Evolutionary conservation across 441 rosid genomes (phyloP).

Genomic region (Croton laevigatus): DNA sequence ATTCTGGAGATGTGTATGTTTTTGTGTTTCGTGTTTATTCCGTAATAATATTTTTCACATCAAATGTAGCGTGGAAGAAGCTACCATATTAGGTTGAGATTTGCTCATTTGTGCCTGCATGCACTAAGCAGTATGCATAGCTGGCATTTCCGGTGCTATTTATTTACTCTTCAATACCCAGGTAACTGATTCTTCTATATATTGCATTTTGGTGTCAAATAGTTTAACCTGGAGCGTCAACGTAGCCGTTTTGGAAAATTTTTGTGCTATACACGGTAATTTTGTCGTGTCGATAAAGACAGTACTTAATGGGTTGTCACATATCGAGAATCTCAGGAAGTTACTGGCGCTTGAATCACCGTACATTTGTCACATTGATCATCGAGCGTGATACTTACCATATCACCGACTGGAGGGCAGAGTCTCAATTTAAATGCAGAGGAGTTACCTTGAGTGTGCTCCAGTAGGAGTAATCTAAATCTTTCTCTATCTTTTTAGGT

Average conservation of each 20-base stretch:
- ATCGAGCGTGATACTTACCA: slow-evolving; percentile 18
- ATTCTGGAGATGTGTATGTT: background rate
- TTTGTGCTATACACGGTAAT: slow-evolving; percentile 20
- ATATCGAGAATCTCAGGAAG: slow-evolving; percentile 17
- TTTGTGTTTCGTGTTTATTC: slow-evolving; percentile 1
- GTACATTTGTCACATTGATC: slow-evolving; percentile 30
- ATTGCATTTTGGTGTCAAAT: background rate
- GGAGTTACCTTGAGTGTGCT: background rate
- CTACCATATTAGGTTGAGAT: background rate
- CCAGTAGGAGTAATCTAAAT: background rate
- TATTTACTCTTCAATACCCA: slow-evolving; percentile 1
- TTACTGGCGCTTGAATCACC: slow-evolving; percentile 20
- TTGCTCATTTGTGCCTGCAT: slow-evolving; percentile 5
- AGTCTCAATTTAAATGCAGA: slow-evolving; percentile 14
- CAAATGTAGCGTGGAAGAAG: background rate
- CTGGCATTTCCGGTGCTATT: background rate
- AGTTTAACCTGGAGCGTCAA: slow-evolving; percentile 10
- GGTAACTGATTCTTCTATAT: background rate
- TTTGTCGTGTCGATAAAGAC: slow-evolving; percentile 22
- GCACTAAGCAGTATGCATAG: background rate
- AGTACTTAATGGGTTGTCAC: slow-evolving; percentile 21
- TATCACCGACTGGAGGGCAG: slow-evolving; percentile 14
- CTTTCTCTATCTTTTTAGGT: slow-evolving; percentile 20
- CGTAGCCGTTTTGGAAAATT: slow-evolving; percentile 13
- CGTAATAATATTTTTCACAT: background rate